Evolutionary conservation across 1,284 basidiomycete species (phyloP), one percentile per base, ranked within the genome.

Genomic region (Polyporus tsugae): DNA sequence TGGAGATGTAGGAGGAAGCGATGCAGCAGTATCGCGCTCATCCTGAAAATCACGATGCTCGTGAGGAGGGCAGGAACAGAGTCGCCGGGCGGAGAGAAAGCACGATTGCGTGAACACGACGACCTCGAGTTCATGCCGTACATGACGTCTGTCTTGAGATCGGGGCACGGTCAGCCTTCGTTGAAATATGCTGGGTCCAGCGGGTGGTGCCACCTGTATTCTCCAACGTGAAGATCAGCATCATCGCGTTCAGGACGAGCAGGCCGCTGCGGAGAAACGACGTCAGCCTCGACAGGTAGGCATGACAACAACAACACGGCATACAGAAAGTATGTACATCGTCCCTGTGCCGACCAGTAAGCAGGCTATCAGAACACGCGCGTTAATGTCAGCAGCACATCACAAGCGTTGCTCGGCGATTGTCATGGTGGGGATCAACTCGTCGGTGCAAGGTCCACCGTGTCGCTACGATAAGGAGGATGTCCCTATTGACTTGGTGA

Each of bases 111-210:
- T 58, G 35, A 58, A 58, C 13, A 58, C 55, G 17, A 58, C 55
- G n/a, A 58, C 33, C 55, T 58, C 35, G 55, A 58, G 19, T 58
- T 58, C 55, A 58, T 58, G 55, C 55, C 55, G n/a, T 58, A 58
- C 55, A 58, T 58, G 19, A 58, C 22, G 35, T 58, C 55, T 4
- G 38, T 9, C 55, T 58, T 29, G 1, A 29, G 29, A 29, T 29
- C 1, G 6, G 4, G 19, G 4, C 44, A 7, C 44, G 39, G 39
- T 39, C 39, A 13, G 39, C n/a, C n/a, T 13, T 7, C n/a, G n/a
- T n/a, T n/a, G n/a, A 39, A 13, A 4, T 1, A 39, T 4, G 13
- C 4, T 7, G 39, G 39, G 2, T 29, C 2, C 39, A 39, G 9
- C 7, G 13, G 9, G 22, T n/a, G 2, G 25, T 13, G 1, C 7